Base-by-base conservation (phyloP, 1,139 yeast genomes). In the Scheffersomyces titani region DNA sequence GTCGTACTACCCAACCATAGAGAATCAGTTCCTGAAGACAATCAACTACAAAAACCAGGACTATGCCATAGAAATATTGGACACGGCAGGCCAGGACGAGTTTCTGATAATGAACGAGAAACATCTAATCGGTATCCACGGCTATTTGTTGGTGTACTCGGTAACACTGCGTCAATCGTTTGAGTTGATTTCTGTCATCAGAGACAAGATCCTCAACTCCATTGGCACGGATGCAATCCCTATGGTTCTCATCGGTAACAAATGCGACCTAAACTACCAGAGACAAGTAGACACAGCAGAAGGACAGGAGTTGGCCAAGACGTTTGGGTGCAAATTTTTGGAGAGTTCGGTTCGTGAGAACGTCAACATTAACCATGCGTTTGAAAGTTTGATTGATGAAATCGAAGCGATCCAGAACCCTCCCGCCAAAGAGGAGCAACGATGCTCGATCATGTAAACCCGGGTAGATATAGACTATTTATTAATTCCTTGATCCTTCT, bases 71-170 rank as follows among this genome's bases (percentile, higher is more conserved):
- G 97, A 92, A 70, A 90, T 92, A 58, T 78, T 92, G 62, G 98
- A 92, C 69, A 92, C 98, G 0, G 97, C 97, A 0, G 98, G 98
- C n/a, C 94, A 88, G 76, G 97, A 92, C 72, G 97, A 92, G 76
- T 90, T 88, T 70, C 86, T 92, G 59, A 87, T 91, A 65, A 85
- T 92, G 77, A 90, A 87, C 69, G 94, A 90, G 71, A 90, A 90
- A 67, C 90, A 91, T 61, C 76, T 91, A 56, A 89, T 90, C 55
- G 96, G 96, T 18, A 86, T 90, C 54, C 96, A 91, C 69, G 98
- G 97, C 1, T 90, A 90, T 70, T 78, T 92, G 59, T 77, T 92
- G 51, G 91, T 92, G 47, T 92, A 90, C 73, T 89, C 96, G 53
- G 92, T 92, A 53, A 87, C 92, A 20, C 88, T 93, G 51, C 78